Conservation (phyloP, 352 stramenopile species). For the Pythium guiyangense region DNA sequence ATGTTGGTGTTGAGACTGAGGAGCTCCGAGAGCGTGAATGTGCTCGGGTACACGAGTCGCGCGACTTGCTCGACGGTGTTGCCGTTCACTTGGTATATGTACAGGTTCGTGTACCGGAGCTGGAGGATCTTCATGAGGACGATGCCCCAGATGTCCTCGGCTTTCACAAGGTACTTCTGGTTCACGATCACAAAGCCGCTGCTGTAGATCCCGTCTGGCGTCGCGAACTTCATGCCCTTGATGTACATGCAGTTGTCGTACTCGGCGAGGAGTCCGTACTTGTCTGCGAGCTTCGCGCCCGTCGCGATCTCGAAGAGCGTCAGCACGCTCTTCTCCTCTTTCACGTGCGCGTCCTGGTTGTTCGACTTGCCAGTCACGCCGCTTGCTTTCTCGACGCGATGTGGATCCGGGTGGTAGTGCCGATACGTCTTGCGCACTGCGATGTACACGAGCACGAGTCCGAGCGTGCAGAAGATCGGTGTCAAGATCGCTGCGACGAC, state of each 20-base stretch:
- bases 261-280: constrained; percentile 17
- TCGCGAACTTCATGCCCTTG: constrained; percentile 23
- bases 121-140: not conserved
- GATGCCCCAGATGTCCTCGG: constrained; percentile 17
- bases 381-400: too few species aligned
- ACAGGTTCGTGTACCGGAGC: too few species aligned
- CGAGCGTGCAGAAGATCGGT: constrained; percentile 10
- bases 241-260: constrained; percentile 23
- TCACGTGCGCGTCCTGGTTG: constrained; percentile 2
- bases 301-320: too few species aligned
- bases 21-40: too few species aligned
- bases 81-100: too few species aligned
- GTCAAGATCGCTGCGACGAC: constrained; percentile 3
- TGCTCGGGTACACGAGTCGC: too few species aligned
- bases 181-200: constrained; percentile 28
- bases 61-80: too few species aligned
- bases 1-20: too few species aligned
- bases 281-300: constrained; percentile 17
- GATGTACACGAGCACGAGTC: constrained; percentile 15
- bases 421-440: constrained; percentile 10
- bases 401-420: too few species aligned
- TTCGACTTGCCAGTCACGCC: constrained; percentile 4
- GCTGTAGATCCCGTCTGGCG: constrained; percentile 23
- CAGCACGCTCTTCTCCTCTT: constrained; percentile 16
- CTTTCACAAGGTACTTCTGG: constrained; percentile 16